A percentile compares a stretch with the other conserved stretches of the same genome.
Evolutionary conservation across 2,329 filamentous ascomycete genomes (phyloP).

Genomic region (Bertia moriformis): DNA sequence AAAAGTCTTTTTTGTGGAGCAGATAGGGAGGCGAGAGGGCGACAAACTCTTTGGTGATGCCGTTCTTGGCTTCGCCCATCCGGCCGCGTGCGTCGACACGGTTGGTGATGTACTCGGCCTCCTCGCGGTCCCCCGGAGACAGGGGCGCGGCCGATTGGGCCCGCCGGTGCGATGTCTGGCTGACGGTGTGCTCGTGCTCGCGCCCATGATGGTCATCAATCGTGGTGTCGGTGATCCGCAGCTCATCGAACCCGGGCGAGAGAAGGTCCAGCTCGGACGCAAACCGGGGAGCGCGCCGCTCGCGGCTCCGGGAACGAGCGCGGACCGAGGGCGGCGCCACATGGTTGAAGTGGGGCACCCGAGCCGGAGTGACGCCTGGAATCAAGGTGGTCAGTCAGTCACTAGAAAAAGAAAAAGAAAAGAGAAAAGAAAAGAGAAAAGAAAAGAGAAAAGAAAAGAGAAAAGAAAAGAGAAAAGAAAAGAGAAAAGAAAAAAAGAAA

Average conservation of each 20-base stretch:
- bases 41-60: slow-evolving; percentile 46
- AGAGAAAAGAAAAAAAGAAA: not conserved
- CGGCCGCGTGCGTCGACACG: slow-evolving; percentile 45
- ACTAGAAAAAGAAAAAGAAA: not conserved
- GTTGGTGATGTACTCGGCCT: slow-evolving; percentile 44
- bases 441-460: slow-evolving; percentile 13
- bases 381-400: slow-evolving; percentile 2
- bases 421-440: slow-evolving; percentile 5
- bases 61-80: slow-evolving; percentile 60
- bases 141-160: slow-evolving; percentile 33
- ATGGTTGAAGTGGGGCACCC: not conserved
- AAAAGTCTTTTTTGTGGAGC: not conserved
- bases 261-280: not conserved
- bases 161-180: slow-evolving; percentile 27
- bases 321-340: not conserved
- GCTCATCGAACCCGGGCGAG: not conserved
- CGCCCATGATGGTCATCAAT: slow-evolving; percentile 7
- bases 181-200: slow-evolving; percentile 16
- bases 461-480: slow-evolving; percentile 23
- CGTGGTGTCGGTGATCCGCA: not conserved
- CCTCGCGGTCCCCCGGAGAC: slow-evolving; percentile 40
- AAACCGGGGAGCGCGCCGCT: not conserved
- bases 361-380: not conserved
- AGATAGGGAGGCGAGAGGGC: not conserved
- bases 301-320: not conserved